Conservation (phyloP, 2,329 filamentous ascomycete genomes). For the Alternaria brassicae region DNA sequence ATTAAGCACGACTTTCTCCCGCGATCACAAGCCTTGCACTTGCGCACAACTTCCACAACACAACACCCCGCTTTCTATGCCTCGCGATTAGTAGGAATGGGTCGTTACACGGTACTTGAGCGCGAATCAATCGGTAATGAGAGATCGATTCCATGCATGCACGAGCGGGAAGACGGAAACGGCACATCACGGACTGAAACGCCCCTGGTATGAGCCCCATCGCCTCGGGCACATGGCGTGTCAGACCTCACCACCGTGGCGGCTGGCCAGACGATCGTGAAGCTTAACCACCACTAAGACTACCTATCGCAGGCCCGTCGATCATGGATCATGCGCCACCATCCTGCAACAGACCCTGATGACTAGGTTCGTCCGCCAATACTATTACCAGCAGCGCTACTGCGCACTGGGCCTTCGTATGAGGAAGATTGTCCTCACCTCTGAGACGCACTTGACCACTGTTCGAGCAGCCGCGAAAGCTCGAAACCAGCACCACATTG, state of each 20-base stretch:
- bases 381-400: slow-evolving; percentile 28
- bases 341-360: slow-evolving; percentile 27
- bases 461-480: slow-evolving; percentile 39
- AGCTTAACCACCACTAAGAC: slow-evolving; percentile 34
- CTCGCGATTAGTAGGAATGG: neutral
- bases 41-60: slow-evolving; percentile 8
- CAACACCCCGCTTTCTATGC: slow-evolving; percentile 2
- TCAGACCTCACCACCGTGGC: slow-evolving; percentile 40
- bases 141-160: slow-evolving; percentile 9
- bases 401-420: slow-evolving; percentile 27
- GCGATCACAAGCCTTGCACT: slow-evolving; percentile 18
- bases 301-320: slow-evolving; percentile 24
- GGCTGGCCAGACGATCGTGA: slow-evolving; percentile 48
- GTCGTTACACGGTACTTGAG: neutral
- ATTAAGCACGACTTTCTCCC: slow-evolving; percentile 18
- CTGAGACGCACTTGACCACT: slow-evolving; percentile 31
- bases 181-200: slow-evolving; percentile 35
- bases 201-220: slow-evolving; percentile 33
- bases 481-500: slow-evolving; percentile 35
- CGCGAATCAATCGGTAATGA: slow-evolving; percentile 8
- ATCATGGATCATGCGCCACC: slow-evolving; percentile 24
- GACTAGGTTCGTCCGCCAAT: slow-evolving; percentile 34
- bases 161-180: slow-evolving; percentile 10
- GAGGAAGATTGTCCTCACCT: slow-evolving; percentile 17
- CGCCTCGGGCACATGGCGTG: slow-evolving; percentile 41